Base-by-base conservation (phyloP, 306 rosid genomes). In the Fragaria nilgerrensis region DNA sequence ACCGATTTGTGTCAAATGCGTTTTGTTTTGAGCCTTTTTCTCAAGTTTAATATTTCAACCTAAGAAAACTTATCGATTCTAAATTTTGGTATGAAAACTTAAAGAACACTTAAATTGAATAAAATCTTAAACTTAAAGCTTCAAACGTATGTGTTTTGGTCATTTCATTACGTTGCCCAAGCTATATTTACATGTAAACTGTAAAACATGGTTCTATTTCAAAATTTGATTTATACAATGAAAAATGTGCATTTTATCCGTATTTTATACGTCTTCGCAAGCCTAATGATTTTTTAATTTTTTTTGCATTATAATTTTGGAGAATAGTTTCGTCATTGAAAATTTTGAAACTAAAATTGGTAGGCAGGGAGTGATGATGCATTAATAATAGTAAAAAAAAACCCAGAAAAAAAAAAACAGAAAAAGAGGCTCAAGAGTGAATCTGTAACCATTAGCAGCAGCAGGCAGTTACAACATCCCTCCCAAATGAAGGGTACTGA, bases 381-480 rank as follows among this genome's bases (percentile, higher is more conserved):
- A 74, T 41, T 59, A 43, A 74, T 16, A 39, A 74, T 43, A 59
- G 69, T 8, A 74, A 59, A 43, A 14, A 70, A 73, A 39, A 25
- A 25, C 50, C 52, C 10, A 39, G 0, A 32, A 32, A 32, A 68
- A 67, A 41, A n/a, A 17, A 7, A n/a, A 37, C 23, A 34, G 66
- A 22, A 48, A 71, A 25, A 37, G 34, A 8, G 41, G 64, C 32
- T 47, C 17, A 5, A 65, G 23, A 27, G 77, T 44, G 25, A 75
- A 73, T 64, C 69, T 68, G 68, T 22, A 64, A 65, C 47, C 64
- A 49, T 49, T 53, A 53, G 65, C 66, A 72, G 76, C 13, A 53
- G 34, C 49, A 73, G 79, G 79, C 61, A 48, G 82, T 59, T 74
- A 50, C 72, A 82, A 82, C 76, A 78, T 67, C 75, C 76, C 12